Conservation (phyloP, 345 rosid species). For the Acer saccharum region DNA sequence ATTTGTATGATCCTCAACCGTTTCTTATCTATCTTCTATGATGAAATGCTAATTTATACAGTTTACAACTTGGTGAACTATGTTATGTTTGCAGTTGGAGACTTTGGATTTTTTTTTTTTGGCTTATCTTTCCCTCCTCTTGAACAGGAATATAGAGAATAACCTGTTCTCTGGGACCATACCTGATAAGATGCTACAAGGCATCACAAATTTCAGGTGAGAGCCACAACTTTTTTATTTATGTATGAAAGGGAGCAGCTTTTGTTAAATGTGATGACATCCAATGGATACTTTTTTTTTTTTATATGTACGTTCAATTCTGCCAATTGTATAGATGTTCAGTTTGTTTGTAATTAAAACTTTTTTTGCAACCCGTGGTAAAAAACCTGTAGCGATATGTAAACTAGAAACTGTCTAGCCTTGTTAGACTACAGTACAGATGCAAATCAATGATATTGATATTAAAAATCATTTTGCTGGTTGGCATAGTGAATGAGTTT, state of each 20-base stretch:
- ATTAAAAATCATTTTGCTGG: too few species aligned
- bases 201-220: constrained; percentile 55
- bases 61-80: too few species aligned
- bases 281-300: neutral
- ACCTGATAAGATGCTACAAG: constrained; percentile 66
- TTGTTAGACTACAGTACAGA: too few species aligned
- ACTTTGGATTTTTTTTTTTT: constrained; percentile 6
- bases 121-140: constrained; percentile 11
- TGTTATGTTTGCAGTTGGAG: neutral
- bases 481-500: too few species aligned
- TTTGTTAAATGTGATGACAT: neutral
- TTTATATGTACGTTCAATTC: neutral
- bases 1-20: too few species aligned
- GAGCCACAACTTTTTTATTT: too few species aligned
- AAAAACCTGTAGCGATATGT: too few species aligned
- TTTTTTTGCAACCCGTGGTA: neutral
- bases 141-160: constrained; percentile 84
- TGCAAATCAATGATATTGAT: too few species aligned
- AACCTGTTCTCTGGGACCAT: constrained; percentile 87
- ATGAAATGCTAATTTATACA: too few species aligned
- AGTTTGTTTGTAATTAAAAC: neutral
- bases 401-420: too few species aligned
- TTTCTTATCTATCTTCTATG: too few species aligned
- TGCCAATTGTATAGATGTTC: neutral
- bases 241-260: too few species aligned